Percentiles rank a stretch among this genome's conserved stretches.
Conservation (phyloP, 2,329 filamentous ascomycete species). For the Cercospora sesami region DNA sequence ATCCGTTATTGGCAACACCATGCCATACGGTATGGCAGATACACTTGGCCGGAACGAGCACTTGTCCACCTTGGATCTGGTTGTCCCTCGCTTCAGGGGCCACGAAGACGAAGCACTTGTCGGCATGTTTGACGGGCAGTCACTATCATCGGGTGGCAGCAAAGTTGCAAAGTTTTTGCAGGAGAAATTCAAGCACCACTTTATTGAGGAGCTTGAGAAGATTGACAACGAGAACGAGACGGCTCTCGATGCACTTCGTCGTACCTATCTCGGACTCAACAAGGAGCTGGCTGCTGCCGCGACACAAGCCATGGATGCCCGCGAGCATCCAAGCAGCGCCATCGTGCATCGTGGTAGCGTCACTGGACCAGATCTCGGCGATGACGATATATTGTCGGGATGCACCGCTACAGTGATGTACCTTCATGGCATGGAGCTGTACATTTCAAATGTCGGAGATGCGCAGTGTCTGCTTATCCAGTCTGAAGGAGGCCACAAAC, state of each 20-base stretch:
- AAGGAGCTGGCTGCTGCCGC: conserved; percentile 89
- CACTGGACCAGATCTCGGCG: conserved; percentile 73
- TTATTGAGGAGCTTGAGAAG: conserved; percentile 76
- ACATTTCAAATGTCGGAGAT: conserved; percentile 92
- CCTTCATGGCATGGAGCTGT: conserved; percentile 83
- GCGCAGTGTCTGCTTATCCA: conserved; percentile 94
- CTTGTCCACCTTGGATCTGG: conserved; percentile 90
- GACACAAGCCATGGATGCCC: conserved; percentile 75
- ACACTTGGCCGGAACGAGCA: conserved; percentile 91
- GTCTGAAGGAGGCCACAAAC: conserved; percentile 77
- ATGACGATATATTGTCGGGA: conserved; percentile 86
- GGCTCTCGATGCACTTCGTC: conserved; percentile 76
- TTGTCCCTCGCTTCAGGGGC: conserved; percentile 87
- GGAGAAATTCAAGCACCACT: conserved; percentile 87
- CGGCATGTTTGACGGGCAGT: conserved; percentile 94
- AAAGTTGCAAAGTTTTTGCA: conserved; percentile 96
- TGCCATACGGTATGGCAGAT: conserved; percentile 97
- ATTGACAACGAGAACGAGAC: conserved; percentile 64
- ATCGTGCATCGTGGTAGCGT: conserved; percentile 69
- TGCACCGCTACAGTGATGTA: conserved; percentile 92
- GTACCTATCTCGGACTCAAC: conserved; percentile 85
- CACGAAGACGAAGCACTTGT: conserved; percentile 86
- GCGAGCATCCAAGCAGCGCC: conserved; percentile 52
- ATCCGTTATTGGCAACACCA: conserved; percentile 76
- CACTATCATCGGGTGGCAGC: conserved; percentile 83